Base-by-base conservation (phyloP, 768 basidiomycete genomes). In the Chiua virens region DNA sequence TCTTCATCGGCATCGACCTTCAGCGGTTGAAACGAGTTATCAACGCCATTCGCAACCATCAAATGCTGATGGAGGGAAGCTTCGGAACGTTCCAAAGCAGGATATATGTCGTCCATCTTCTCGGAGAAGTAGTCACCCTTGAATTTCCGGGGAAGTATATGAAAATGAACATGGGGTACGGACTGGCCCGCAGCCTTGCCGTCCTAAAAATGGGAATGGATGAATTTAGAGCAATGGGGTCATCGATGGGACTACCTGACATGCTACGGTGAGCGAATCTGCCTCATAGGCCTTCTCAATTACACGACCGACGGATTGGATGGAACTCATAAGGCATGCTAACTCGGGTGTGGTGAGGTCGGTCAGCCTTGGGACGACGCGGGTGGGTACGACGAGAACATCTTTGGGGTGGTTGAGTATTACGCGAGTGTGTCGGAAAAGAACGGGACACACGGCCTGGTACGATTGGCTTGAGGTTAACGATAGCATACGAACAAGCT, bases 391-490 rank as follows among this genome's bases (percentile, higher is more conserved):
- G 45, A 86, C 80, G 38, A 86, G 78, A 15, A 86, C 84, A 65
- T 86, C 84, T 86, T n/a, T 61, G 30, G 27, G 8, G 35, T 22
- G 27, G 30, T 23, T 66, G 53, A 56, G 60, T 3, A n/a, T n/a
- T n/a, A 23, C 18, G 27, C 1, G 28, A 1, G 5, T 8, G 11
- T 2, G 21, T 9, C n/a, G 7, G 13, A 22, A 27, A 23, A n/a
- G 3, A 9, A 28, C 11, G 5, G 21, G 36, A 80, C 91, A 72
- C 69, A 98, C 96, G 94, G 42, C 94, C 94, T 36, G 93, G 92
- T 9, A 95, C 83, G 57, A 97, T 85, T 1, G 95, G 96, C 61
- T 93, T 97, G 54, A 97, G 81, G 66, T 98, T 98, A 41, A 98
- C 95, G 55, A 97, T 87, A 2, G 90, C 96, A 68, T 80, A 89